Conservation (phyloP, 352 stramenopile species). For the Pythium volutum region DNA sequence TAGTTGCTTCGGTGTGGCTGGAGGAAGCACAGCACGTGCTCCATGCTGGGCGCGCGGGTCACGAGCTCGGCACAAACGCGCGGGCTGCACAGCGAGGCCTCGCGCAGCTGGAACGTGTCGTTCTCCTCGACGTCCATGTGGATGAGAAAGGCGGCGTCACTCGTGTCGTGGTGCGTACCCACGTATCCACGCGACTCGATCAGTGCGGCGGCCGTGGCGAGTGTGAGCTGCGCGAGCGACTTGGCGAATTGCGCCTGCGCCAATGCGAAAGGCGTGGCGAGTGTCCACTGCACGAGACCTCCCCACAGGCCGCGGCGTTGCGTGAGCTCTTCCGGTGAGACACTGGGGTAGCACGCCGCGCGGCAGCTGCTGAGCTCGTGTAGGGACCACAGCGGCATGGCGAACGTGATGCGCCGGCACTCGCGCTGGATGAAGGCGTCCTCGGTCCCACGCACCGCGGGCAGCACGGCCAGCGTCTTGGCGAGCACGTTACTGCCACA, state of each 20-base stretch:
- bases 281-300: slow-evolving; percentile 27
- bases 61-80: slow-evolving; percentile 27
- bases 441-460: background rate
- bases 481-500: slow-evolving; percentile 14
- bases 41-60: background rate
- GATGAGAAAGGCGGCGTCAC: slow-evolving; percentile 26
- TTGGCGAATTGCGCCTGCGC: slow-evolving; percentile 25
- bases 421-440: slow-evolving; percentile 1
- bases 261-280: slow-evolving; percentile 22
- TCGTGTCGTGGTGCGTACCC: background rate
- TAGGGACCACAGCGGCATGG: slow-evolving; percentile 39
- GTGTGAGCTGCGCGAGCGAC: slow-evolving; percentile 17
- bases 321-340: slow-evolving; percentile 23
- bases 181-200: slow-evolving; percentile 20
- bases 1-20: background rate
- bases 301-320: slow-evolving; percentile 37
- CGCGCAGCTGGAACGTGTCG: slow-evolving; percentile 31
- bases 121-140: slow-evolving; percentile 33
- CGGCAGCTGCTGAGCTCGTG: slow-evolving; percentile 35
- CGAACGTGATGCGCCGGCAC: slow-evolving; percentile 16
- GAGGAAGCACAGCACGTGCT: slow-evolving; percentile 17
- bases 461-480: slow-evolving; percentile 26
- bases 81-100: slow-evolving; percentile 28
- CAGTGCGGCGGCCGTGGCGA: slow-evolving; percentile 22
- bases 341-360: slow-evolving; percentile 26